Evolutionary conservation across 164 flowering plant species (phyloP).

Genomic region (Stephania yunnanensis): DNA sequence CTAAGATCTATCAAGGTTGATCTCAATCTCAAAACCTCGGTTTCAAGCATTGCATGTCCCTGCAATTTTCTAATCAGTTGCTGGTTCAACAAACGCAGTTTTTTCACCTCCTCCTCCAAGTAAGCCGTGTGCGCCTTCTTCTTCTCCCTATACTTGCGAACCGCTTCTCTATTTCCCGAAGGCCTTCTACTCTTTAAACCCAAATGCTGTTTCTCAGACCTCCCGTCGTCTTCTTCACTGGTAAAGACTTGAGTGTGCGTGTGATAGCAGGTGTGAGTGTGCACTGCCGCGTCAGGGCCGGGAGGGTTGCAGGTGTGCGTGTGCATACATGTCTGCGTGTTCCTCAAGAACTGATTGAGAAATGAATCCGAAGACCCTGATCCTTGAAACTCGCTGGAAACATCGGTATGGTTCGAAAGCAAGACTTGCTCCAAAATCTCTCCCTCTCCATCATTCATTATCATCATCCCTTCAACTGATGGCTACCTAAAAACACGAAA

Average conservation of each 20-base stretch:
- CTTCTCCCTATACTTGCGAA: conserved; percentile 72
- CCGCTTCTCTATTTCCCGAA: conserved; percentile 62
- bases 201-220: conserved; percentile 9
- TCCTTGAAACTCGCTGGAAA: conserved; percentile 10
- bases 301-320: conserved; percentile 76
- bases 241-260: conserved; percentile 49
- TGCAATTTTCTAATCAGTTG: conserved; percentile 48
- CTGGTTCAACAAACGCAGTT: conserved; percentile 43
- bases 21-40: conserved; percentile 49
- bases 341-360: conserved; percentile 37
- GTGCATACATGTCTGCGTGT: conserved; percentile 43
- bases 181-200: conserved; percentile 30
- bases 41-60: conserved; percentile 50
- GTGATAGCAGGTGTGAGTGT: conserved; percentile 68
- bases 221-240: conserved; percentile 26
- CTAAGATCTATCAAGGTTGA: conserved; percentile 38
- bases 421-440: conserved; percentile 25
- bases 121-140: conserved; percentile 67
- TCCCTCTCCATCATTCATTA: conserved; percentile 35
- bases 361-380: conserved; percentile 13
- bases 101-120: conserved; percentile 62
- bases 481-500: not conserved
- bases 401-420: conserved; percentile 10
- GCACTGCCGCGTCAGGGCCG: conserved; percentile 45
- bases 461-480: conserved; percentile 5